Conservation (phyloP, 2,329 filamentous ascomycete species). For the Neofusicoccum ribis region DNA sequence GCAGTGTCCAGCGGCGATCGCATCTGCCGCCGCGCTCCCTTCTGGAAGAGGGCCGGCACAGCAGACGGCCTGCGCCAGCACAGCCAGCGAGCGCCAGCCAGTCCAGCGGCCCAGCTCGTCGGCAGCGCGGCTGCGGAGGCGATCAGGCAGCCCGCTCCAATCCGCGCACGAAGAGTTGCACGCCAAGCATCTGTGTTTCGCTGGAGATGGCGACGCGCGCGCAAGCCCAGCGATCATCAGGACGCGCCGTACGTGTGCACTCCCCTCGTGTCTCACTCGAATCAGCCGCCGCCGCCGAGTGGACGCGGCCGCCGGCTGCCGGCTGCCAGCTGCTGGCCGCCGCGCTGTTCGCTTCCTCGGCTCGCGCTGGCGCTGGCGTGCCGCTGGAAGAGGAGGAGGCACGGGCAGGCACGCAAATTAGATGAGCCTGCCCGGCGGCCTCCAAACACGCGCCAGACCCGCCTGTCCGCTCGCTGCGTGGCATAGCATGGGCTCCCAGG, state of each 20-base stretch:
- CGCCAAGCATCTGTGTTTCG: neutral
- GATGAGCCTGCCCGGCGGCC: neutral
- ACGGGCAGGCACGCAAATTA: neutral
- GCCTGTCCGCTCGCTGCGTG: neutral
- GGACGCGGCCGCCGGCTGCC: neutral
- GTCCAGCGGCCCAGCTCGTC: neutral
- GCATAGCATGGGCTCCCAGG: too few species aligned
- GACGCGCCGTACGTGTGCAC: neutral
- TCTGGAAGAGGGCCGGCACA: neutral
- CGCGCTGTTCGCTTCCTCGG: neutral
- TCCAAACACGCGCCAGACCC: neutral
- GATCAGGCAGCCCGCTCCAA: neutral
- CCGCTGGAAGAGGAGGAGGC: neutral
- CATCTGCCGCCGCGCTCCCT: neutral
- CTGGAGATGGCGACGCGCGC: neutral
- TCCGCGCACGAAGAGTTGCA: neutral
- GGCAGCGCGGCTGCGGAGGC: neutral
- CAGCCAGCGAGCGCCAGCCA: neutral
- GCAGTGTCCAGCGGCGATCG: conserved; percentile 5
- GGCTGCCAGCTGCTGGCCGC: neutral
- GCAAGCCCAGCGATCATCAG: neutral
- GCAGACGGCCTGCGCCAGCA: neutral
- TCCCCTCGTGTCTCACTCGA: neutral
- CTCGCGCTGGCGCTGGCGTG: neutral
- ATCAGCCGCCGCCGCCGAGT: neutral